Evolutionary conservation across 1,284 basidiomycete species (phyloP).

Genomic region (Heliocybe sulcata): DNA sequence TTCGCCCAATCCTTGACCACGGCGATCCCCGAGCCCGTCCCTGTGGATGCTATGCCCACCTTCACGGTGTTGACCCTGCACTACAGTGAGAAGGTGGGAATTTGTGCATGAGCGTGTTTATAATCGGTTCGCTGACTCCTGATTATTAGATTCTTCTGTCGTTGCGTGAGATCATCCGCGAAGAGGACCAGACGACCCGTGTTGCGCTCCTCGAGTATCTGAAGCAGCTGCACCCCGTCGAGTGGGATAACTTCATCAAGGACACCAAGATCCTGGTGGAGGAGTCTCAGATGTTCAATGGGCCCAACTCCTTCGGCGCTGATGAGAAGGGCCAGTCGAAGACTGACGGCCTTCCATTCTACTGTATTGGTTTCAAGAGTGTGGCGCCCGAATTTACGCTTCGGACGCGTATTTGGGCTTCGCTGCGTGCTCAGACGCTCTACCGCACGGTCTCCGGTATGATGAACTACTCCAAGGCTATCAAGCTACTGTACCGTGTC

Average conservation of each 20-base stretch:
- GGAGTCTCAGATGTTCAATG: conserved; percentile 85
- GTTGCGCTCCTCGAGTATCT: conserved; percentile 95
- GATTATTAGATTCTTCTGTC: conserved; percentile 73
- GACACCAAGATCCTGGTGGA: conserved; percentile 99
- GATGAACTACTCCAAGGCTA: conserved; percentile 99
- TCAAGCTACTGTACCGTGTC: conserved; percentile 98
- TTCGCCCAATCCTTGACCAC: conserved; percentile 93
- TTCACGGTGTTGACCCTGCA: conserved; percentile 95
- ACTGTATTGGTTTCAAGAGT: conserved; percentile 99
- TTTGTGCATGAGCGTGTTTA: background rate
- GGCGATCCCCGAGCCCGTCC: conserved; percentile 81
- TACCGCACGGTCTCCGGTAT: conserved; percentile 99
- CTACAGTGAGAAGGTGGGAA: conserved; percentile 85
- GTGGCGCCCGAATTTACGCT: conserved; percentile 98
- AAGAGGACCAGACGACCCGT: conserved; percentile 92
- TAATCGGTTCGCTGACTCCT: conserved; percentile 8
- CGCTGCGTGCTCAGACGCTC: conserved; percentile 94
- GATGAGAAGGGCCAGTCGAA: conserved; percentile 88
- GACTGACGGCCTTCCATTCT: conserved; percentile 94
- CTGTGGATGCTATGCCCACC: conserved; percentile 95
- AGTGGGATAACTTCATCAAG: conserved; percentile 99
- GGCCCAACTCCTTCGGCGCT: conserved; percentile 68
- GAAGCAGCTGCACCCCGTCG: conserved; percentile 96
- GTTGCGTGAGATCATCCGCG: conserved; percentile 91
- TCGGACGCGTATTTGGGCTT: conserved; percentile 98